Conservation (phyloP, 2,329 filamentous ascomycete genomes). For the Epichloe glyceriae region DNA sequence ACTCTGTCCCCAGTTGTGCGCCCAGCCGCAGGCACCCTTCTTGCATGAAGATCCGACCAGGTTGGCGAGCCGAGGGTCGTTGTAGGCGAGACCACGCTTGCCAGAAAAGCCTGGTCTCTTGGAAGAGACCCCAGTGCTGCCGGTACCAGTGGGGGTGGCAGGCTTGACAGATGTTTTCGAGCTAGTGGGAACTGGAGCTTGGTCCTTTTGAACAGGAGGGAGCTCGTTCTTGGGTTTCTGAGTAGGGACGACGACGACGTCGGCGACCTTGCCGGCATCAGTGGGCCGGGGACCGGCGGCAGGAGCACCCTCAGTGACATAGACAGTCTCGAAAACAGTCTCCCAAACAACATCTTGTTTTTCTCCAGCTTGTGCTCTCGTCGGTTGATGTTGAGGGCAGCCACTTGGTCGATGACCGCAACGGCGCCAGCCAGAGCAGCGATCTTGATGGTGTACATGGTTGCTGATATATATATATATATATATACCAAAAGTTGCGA, state of each 20-base stretch:
- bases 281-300: background rate
- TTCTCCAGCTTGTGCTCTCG: conserved; percentile 26
- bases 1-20: conserved; percentile 54
- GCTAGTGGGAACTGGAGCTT: conserved; percentile 10
- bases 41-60: conserved; percentile 31
- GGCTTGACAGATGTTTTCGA: conserved; percentile 14
- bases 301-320: conserved; percentile 17
- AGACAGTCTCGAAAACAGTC: conserved; percentile 28
- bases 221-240: conserved; percentile 4
- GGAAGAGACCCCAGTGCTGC: conserved; percentile 3
- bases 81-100: conserved; percentile 61
- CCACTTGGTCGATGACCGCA: conserved; percentile 29
- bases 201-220: background rate
- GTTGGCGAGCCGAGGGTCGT: conserved; percentile 39
- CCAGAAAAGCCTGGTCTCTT: conserved; percentile 10
- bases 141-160: conserved; percentile 3
- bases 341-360: conserved; percentile 24
- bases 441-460: conserved; percentile 33
- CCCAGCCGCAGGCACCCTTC: conserved; percentile 36
- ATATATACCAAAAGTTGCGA: background rate
- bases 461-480: background rate
- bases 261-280: conserved; percentile 22
- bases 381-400: conserved; percentile 30
- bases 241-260: conserved; percentile 14
- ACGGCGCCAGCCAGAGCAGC: conserved; percentile 28